Base-by-base conservation (phyloP, 208 protist genomes). In the Angomonas deanei region DNA sequence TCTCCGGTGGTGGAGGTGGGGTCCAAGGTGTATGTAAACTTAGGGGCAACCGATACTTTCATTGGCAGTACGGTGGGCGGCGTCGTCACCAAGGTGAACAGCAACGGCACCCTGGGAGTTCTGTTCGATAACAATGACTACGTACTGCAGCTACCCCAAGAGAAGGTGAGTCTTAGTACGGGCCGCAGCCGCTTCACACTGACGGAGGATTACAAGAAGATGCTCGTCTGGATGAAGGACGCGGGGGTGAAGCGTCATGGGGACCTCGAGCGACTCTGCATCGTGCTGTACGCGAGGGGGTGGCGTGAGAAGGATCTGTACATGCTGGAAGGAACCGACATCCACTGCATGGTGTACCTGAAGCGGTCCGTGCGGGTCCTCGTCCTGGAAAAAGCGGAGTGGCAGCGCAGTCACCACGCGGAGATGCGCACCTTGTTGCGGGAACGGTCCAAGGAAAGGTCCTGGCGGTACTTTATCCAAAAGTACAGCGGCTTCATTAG, bases 71-170 rank as follows among this genome's bases (percentile, higher is more conserved):
- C 86, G 8, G 72, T 88, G 30, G 78, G 82, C 19, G 89, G 86
- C 60, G 64, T 93, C 10, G 84, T 95, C 13, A 84, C 73, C 0
- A 77, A 76, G 24, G 84, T 93, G 10, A 91, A 92, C 68, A 86
- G 86, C 66, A 86, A 95, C 72, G 89, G 89, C 39, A 93, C 89
- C 1, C 72, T 92, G 38, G 80, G 77, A 10, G 86, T 93, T 2
- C 67, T 95, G 27, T 64, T 95, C 30, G 89, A 95, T 70, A 88
- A 91, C 75, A 82, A 89, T 66, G 78, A 63, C 19, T 93, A 88
- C 50, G 78, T 84, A 46, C 33, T 68, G 21, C 75, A 78, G 39
- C 77, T 95, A 30, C 73, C 82, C 26, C 85, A 76, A 34, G 67
- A 76, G 26, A 65, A 76, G 48, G 74, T 95, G 8, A 76, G 64